phyloP scores from a whole-genome alignment of 805 yeast genomes.

The Pichia membranifaciens region DNA sequence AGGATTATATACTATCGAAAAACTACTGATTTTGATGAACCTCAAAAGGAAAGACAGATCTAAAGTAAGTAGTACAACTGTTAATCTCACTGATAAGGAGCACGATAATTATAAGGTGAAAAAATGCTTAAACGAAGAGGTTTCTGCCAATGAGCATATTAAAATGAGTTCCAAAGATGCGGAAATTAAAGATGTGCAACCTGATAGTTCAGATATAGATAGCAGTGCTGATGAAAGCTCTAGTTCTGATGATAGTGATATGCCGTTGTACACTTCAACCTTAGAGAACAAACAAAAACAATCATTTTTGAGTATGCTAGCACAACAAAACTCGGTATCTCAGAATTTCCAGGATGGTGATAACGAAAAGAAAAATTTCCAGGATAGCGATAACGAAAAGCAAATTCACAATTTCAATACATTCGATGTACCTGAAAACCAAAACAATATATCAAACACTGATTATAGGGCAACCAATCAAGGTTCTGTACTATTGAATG shows the following conservation, averaged over 20 bases:
- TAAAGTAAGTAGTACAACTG: too few species aligned
- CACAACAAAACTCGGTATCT: not conserved
- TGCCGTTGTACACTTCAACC: conserved; percentile 1
- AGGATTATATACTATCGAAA: conserved; percentile 27
- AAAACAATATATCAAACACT: too few species aligned
- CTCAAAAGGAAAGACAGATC: conserved; percentile 2
- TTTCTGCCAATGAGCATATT: not conserved
- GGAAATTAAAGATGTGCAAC: not conserved
- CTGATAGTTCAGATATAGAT: not conserved
- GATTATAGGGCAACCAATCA: too few species aligned
- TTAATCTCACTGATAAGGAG: not conserved
- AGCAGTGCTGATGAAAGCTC: not conserved
- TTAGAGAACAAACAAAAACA: not conserved
- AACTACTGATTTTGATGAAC: conserved; percentile 13
- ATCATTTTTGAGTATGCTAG: not conserved
- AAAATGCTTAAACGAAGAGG: too few species aligned
- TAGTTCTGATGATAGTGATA: not conserved
- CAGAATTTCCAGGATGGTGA: too few species aligned
- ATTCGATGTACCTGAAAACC: too few species aligned
- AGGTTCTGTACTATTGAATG: too few species aligned
- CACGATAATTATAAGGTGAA: not conserved
- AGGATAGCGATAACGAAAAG: too few species aligned
- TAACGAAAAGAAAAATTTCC: too few species aligned
- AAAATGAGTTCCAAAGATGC: not conserved
- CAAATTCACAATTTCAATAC: too few species aligned